Base-by-base conservation (phyloP, 2,329 filamentous ascomycete genomes). In the Colletotrichum cordylinicola region DNA sequence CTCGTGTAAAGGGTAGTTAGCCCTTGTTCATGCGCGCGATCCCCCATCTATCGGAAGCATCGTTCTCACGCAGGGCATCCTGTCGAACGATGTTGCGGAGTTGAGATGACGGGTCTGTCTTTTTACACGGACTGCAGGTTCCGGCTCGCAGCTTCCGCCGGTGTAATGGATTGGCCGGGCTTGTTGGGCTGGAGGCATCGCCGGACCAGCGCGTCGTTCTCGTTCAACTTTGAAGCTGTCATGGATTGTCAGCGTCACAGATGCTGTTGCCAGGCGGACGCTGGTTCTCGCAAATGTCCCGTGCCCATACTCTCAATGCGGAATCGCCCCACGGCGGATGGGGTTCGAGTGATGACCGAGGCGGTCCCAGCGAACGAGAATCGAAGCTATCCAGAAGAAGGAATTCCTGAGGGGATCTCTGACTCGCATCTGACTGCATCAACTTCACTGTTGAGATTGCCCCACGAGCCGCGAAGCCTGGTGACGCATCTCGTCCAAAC, bases 91-190 rank as follows among this genome's bases (percentile, higher is more conserved):
- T 33, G 55, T 75, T 39, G 62, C 43, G 56, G 52, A 68, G 35
- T 67, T 77, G 64, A 60, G 72, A 75, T 75, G 72, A 72, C 48
- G 72, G 72, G 64, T 52, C 48, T 72, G 48, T 12, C 31, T n/a
- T 43, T 75, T n/a, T 72, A 55, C 61, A 77, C n/a, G 62, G 66
- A 31, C 27, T 39, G 31, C 21, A n/a, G 24, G 37, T 62, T 24
- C 67, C 69, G 64, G 73, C 64, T 64, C 29, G 29, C 37, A 62
- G 16, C 33, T 65, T 58, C 73, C 69, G 56, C 48, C 43, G 56
- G 70, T 35, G 64, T n/a, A 31, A 58, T 67, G 31, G 27, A 39
- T 67, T 61, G n/a, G 69, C 73, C 70, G 62, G 67, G 24, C 6
- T 66, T 15, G 16, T 58, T 27, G 60, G 33, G 31, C 58, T 29